Base-by-base conservation (phyloP, 179 eudicot species). In the Corrigiola litoralis region DNA sequence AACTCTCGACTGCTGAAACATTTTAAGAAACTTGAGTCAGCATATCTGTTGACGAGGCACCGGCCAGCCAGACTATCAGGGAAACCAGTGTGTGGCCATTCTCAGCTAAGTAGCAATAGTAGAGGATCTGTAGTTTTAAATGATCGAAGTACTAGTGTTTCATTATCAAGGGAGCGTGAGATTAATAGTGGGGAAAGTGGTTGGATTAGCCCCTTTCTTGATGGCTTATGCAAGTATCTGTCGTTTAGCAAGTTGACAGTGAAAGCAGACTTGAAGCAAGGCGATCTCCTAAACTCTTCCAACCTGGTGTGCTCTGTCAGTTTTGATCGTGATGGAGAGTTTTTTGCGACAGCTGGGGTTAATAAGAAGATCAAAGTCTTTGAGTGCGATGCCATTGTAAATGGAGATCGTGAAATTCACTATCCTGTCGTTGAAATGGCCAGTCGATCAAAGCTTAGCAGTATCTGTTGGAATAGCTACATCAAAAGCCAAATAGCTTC, bases 401-500 rank as follows among this genome's bases (percentile, higher is more conserved):
- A 82, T 40, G 88, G 80, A 67, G 84, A 94, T 54, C 87, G 84
- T 31, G 99, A 90, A 70, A 90, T 94, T 32, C 95, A 90, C 70
- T 94, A 94, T 71, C 99, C 99, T 27, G 88, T 90, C 18, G 91
- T 83, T 67, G 99, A 90, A 78, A 80, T 94, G 91, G 73, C 80
- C 24, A 84, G 91, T 71, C 85, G 82, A 61, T 83, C 99, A 32
- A 90, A 94, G 78, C 83, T 94, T 21, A 94, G 99, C 75, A 86
- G 97, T 76, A 75, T 94, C 55, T 90, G 97, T 79, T 94, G 99
- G 99, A 94, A 94, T 78, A 75, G 89, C 61, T 94, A 94, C 74
- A 94, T 90, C 66, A 94, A 90, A 77, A 86, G 97, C 84, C 97
- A 90, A 79, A 84, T 94, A 56, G 99, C 96, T 45, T 90, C 99